phyloP scores from a whole-genome alignment of 129 eudicot genomes.

The Lactuca saligna region DNA sequence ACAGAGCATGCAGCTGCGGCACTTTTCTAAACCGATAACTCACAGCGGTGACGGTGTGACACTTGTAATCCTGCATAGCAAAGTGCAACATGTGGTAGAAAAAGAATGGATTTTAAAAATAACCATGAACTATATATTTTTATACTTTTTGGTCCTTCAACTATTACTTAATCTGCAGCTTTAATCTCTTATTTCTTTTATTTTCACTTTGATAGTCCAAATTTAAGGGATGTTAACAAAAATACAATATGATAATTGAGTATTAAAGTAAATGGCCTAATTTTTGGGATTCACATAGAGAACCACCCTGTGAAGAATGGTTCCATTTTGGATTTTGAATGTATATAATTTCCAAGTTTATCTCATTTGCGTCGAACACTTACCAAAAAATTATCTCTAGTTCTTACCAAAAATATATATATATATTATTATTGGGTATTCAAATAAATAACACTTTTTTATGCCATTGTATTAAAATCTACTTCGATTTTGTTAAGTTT shows the following conservation, averaged over 20 bases:
- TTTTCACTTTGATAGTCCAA: background rate
- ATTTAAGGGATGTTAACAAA: background rate
- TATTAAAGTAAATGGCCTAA: background rate
- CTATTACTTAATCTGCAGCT: background rate
- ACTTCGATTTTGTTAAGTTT: no score
- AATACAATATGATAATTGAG: no score
- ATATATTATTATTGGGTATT: no score
- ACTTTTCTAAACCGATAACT: slow-evolving; percentile 28
- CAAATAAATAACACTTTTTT: no score
- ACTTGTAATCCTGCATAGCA: background rate
- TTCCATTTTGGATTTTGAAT: background rate
- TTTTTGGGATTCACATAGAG: no score
- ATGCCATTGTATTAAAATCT: no score
- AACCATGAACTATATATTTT: background rate
- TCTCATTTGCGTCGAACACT: no score
- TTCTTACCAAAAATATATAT: no score
- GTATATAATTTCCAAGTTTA: background rate
- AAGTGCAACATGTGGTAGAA: slow-evolving; percentile 27
- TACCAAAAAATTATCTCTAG: no score
- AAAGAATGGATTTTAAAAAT: background rate
- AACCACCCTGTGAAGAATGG: background rate
- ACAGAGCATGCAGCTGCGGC: slow-evolving; percentile 33
- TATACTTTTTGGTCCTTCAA: background rate
- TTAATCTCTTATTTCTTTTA: no score
- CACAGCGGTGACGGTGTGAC: slow-evolving; percentile 26